Conservation (phyloP, 2,329 filamentous ascomycete genomes). For the Bipolaris zeicola region DNA sequence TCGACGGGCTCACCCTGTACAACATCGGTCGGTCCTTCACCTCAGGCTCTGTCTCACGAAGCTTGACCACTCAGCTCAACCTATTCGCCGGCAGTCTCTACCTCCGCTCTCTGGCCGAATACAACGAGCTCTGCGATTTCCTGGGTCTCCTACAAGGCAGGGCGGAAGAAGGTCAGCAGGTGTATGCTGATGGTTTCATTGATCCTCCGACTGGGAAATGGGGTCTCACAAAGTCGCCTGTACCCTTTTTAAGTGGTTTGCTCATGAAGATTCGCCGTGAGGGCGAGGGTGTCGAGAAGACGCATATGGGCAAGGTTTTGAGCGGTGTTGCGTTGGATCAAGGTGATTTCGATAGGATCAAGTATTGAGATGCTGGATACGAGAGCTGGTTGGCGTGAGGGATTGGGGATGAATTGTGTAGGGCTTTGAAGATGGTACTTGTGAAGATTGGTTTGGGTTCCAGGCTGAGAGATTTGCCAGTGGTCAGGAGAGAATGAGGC, state of each 20-base stretch:
- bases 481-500: no score
- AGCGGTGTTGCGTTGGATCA: conserved; percentile 45
- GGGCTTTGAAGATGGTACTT: no score
- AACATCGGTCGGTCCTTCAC: conserved; percentile 35
- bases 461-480: no score
- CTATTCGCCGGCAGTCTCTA: conserved; percentile 73
- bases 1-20: conserved; percentile 58
- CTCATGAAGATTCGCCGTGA: conserved; percentile 37
- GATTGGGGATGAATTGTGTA: no score
- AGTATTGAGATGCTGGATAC: background rate
- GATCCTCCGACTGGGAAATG: conserved; percentile 32
- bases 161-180: conserved; percentile 26
- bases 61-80: conserved; percentile 59
- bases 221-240: conserved; percentile 48
- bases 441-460: no score
- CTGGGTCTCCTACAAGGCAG: conserved; percentile 55
- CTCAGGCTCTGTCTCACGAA: conserved; percentile 18
- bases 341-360: conserved; percentile 33
- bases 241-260: conserved; percentile 51
- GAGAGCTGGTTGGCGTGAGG: no score
- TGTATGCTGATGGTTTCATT: conserved; percentile 47
- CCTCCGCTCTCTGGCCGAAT: conserved; percentile 60
- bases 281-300: conserved; percentile 50
- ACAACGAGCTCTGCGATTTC: conserved; percentile 57
- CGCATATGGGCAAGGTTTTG: conserved; percentile 53